phyloP scores from a whole-genome alignment of 2,329 filamentous ascomycete genomes.

The Pleurostoma richardsiae region DNA sequence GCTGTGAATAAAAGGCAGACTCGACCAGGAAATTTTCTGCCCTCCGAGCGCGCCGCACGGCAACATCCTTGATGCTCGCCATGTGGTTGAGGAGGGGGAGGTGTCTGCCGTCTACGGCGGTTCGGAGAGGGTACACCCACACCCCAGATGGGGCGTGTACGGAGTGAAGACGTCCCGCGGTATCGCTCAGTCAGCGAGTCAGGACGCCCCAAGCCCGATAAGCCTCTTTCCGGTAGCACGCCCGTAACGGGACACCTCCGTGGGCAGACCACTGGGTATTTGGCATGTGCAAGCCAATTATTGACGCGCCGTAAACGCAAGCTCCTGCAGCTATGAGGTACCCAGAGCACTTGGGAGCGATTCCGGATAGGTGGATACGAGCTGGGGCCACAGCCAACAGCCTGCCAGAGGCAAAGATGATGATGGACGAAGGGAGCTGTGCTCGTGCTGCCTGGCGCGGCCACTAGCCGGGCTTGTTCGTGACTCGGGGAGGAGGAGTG shows the following conservation, averaged over 20 bases:
- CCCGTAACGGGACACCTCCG: no score
- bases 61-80: constrained; percentile 20
- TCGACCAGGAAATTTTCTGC: constrained; percentile 12
- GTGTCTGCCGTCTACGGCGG: constrained; percentile 3
- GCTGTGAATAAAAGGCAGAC: not conserved
- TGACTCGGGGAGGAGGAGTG: no score
- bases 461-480: no score
- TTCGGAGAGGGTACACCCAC: not conserved
- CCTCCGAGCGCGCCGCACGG: constrained; percentile 8
- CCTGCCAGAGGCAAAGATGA: no score
- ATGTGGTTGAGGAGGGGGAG: constrained; percentile 18
- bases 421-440: no score
- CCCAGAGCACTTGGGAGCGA: constrained; percentile 4
- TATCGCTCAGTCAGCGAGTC: not conserved
- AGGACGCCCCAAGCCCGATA: not conserved
- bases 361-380: constrained; percentile 6
- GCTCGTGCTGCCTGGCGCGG: no score
- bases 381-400: no score
- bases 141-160: not conserved
- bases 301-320: constrained; percentile 18
- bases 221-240: not conserved
- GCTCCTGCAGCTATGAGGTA: constrained; percentile 11
- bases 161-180: no score
- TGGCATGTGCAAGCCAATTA: constrained; percentile 18
- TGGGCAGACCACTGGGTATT: not conserved